Evolutionary conservation across 495 filamentous ascomycete species (phyloP).

Genomic region (Xylaria venustula): DNA sequence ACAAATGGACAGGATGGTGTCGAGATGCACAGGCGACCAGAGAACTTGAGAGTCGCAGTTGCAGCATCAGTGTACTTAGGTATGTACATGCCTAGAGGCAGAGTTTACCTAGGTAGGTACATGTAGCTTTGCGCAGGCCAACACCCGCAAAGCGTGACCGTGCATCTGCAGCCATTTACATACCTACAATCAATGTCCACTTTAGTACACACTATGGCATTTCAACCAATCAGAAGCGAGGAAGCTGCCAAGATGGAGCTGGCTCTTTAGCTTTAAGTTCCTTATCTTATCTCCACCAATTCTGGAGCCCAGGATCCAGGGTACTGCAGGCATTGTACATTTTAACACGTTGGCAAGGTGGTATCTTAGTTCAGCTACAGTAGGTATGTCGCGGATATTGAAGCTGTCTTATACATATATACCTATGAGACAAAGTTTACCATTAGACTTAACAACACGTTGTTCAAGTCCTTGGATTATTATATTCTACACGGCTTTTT

Average conservation of each 20-base stretch:
- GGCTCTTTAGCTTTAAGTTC: neutral
- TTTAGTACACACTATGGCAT: neutral
- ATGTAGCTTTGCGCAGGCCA: no score
- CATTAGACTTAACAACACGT: neutral
- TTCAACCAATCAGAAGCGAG: neutral
- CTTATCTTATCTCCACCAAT: constrained; percentile 6
- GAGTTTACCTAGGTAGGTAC: neutral
- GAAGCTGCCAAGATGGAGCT: neutral
- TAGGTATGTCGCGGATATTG: neutral
- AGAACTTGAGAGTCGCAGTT: neutral
- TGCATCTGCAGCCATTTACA: no score
- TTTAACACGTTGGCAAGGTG: constrained; percentile 10
- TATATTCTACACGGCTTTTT: neutral
- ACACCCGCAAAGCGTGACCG: no score
- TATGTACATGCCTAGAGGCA: no score
- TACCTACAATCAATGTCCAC: no score
- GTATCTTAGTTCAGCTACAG: neutral
- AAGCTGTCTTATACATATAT: neutral
- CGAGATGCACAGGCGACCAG: neutral
- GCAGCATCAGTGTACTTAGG: no score
- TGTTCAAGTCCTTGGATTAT: neutral
- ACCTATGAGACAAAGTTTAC: neutral
- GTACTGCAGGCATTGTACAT: constrained; percentile 6
- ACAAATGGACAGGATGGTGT: no score
- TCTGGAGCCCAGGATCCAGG: neutral